Conservation (phyloP, 2,329 filamentous ascomycete species). For the Neonectria sp. region DNA sequence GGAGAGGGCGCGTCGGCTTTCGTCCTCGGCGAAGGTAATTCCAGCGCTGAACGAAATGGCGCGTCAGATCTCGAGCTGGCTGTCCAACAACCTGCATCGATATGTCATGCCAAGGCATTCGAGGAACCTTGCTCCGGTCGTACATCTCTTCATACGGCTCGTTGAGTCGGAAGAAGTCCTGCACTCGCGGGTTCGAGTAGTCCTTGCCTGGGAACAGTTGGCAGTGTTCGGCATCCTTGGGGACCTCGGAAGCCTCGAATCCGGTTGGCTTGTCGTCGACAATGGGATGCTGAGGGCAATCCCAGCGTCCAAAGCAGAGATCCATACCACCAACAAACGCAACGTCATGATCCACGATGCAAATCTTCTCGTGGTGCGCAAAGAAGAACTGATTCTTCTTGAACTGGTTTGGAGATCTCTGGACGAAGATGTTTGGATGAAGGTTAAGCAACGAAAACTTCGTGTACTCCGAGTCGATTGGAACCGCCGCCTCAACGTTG, state of each 20-base stretch:
- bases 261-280: conserved; percentile 96
- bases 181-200: conserved; percentile 95
- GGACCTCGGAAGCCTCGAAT: conserved; percentile 82
- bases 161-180: conserved; percentile 93
- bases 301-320: conserved; percentile 97
- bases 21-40: conserved; percentile 95
- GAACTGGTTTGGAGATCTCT: conserved; percentile 96
- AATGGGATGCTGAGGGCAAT: conserved; percentile 92
- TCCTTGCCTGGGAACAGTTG: conserved; percentile 98
- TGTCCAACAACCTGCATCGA: conserved; percentile 98
- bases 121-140: conserved; percentile 86
- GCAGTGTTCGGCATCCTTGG: conserved; percentile 93
- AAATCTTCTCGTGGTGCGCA: conserved; percentile 98
- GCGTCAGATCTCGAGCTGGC: conserved; percentile 91
- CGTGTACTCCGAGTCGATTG: conserved; percentile 98
- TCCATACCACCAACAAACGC: conserved; percentile 97
- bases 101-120: conserved; percentile 99
- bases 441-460: conserved; percentile 96
- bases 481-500: conserved; percentile 96
- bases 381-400: conserved; percentile 99
- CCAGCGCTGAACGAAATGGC: conserved; percentile 98
- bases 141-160: conserved; percentile 99
- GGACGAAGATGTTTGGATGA: conserved; percentile 96
- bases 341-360: conserved; percentile 94
- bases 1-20: conserved; percentile 93